Evolutionary conservation across 2,329 filamentous ascomycete species (phyloP), one percentile per base, ranked within the genome.

Genomic region (Zymoseptoria brevis): DNA sequence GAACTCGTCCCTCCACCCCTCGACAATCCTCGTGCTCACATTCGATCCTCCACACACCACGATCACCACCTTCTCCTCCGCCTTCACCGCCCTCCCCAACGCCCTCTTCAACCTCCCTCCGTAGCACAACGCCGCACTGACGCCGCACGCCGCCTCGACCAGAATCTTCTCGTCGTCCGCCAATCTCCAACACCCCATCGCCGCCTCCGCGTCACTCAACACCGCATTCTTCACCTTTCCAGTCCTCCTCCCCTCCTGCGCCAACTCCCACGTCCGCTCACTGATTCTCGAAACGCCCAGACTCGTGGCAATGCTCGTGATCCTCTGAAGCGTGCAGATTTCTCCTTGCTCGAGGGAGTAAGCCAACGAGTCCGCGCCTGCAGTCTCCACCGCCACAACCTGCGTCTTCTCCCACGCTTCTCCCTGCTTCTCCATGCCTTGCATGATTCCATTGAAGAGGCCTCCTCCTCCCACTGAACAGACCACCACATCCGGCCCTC

Each of bases 121-220:
- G 68, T 90, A 90, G 60, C 80, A 85, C 2, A 83, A 72, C 1
- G 87, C 89, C 11, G 96, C 75, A 56, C 87, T 88, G 5, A 93
- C 90, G 0, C 92, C 91, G 72, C 93, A 96, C 0, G 91, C 86
- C 41, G 87, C 79, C 76, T 97, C 93, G 2, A 96, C 89, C 59
- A 96, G 77, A 58, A 93, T 76, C 24, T 88, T 78, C 67, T 92
- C 89, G 61, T 96, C 90, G 64, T 96, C 88, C 8, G 89, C 87
- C 62, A 96, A 86, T 22, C 83, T 79, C 68, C 87, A 85, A 57
- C 87, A 88, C 2, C 86, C 91, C 74, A 86, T 83, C 19, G 89
- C 90, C 0, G 93, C 92, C 68, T 94, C 89, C 3, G 84, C 85
- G 67, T 95, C 90, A 2, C 79, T 80, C 8, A 94, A 77, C 0